A percentile compares a stretch with the other conserved stretches of the same genome.
Evolutionary conservation across 2,329 filamentous ascomycete species (phyloP).

Genomic region (Cladosporium oxysporum): DNA sequence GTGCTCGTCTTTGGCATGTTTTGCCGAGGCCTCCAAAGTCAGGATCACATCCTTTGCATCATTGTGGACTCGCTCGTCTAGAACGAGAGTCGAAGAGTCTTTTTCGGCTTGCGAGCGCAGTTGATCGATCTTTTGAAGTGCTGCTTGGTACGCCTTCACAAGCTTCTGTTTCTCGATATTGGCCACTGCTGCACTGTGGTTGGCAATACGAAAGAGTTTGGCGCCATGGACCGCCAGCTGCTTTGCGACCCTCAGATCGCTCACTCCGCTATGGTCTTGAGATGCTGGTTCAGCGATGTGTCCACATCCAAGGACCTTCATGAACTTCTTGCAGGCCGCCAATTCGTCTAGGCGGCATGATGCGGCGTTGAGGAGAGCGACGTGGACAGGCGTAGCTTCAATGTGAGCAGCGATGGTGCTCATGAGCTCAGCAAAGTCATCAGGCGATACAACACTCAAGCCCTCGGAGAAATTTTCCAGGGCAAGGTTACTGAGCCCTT

Average conservation of each 20-base stretch:
- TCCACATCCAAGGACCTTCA: background rate
- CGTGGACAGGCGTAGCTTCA: background rate
- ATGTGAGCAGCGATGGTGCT: background rate
- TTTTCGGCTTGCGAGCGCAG: background rate
- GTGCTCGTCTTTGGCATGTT: background rate
- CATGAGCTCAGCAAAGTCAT: background rate
- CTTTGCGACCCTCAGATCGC: background rate
- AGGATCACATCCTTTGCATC: background rate
- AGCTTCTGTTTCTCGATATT: background rate
- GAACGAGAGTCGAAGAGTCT: background rate
- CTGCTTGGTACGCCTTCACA: background rate
- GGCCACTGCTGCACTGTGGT: background rate
- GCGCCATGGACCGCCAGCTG: background rate
- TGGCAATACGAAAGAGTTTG: background rate
- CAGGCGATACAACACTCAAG: background rate
- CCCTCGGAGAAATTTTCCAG: background rate
- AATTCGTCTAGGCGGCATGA: background rate
- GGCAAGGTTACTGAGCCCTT: background rate
- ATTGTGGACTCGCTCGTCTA: background rate
- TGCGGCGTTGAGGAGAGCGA: background rate
- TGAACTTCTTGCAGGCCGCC: background rate
- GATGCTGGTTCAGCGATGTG: background rate
- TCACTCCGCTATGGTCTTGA: background rate
- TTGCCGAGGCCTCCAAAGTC: background rate
- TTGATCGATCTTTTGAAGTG: background rate